Evolutionary conservation across 371 early-diverging fungal species (phyloP), one percentile per base, ranked within the genome.

Genomic region (Rhizopus arrhizus): DNA sequence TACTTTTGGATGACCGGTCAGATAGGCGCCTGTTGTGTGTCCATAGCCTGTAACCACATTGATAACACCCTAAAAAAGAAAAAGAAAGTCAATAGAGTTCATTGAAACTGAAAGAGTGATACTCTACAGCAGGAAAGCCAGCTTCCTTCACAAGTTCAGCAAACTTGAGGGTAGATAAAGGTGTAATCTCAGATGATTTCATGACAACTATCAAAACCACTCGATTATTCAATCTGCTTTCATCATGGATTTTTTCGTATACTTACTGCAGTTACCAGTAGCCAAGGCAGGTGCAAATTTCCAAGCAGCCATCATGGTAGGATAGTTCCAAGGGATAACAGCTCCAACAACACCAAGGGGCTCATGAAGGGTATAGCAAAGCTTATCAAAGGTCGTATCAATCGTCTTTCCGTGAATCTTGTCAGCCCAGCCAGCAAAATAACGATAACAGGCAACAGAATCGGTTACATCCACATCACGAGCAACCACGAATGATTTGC

Each of bases 281-380:
- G 91, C 92, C 50, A 94, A 83, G 8, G 92, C 91, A 16, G 95
- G 94, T 13, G 90, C 94, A 36, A 94, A 79, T 74, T 94, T 95
- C 94, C 92, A 92, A 5, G 85, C 79, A 34, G 89, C 80, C 69
- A 93, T 82, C 66, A 85, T 73, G 29, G 91, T 73, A n/a, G 95
- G 69, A 38, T 69, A 69, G 13, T 69, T 69, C 75, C 76, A 77
- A 16, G 78, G 75, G 46, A 88, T 89, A 56, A 95, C 89, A 46
- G 89, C 82, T 12, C 90, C 94, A 49, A 87, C 83, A 11, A 93
- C 91, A 66, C 94, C 94, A 16, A 89, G 65, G 0, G 95, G 90
- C 62, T 92, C 91, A 55, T 85, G 84, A 15, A 84, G 74, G 2
- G 93, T 92, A 68, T 87, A 94, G 43, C 81, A 80, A 61, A 90